Conservation (phyloP, 129 eudicot species). For the Pseudognaphalium luteoalbum region DNA sequence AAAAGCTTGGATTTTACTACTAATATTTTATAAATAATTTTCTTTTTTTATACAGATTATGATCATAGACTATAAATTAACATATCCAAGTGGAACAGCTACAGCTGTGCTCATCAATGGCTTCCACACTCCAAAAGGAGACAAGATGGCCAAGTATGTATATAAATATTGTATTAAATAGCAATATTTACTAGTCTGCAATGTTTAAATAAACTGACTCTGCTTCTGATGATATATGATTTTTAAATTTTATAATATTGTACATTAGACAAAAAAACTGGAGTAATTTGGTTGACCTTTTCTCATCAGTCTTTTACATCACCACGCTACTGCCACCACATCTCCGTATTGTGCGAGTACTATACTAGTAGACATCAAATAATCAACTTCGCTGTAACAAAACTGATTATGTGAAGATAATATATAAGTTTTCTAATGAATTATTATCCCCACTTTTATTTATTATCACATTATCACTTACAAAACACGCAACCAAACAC, state of each 20-base stretch:
- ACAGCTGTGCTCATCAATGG: slow-evolving; percentile 97
- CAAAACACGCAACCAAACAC: neutral
- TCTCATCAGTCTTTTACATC: neutral
- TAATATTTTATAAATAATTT: neutral
- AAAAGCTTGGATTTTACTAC: neutral
- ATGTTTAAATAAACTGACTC: neutral
- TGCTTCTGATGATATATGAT: neutral
- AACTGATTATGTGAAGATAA: too few relatives aligned
- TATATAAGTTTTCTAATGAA: neutral
- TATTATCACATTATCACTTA: neutral
- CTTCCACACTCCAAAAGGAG: slow-evolving; percentile 81
- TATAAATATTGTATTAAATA: neutral
- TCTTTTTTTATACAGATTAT: slow-evolving; percentile 48
- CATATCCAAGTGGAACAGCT: slow-evolving; percentile 97
- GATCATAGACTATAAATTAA: slow-evolving; percentile 73
- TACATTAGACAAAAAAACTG: too few relatives aligned
- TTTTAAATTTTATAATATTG: neutral
- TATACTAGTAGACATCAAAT: too few relatives aligned
- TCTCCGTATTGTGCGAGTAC: too few relatives aligned
- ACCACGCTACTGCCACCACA: too few relatives aligned
- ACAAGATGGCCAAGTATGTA: slow-evolving; percentile 79
- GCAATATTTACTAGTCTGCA: neutral
- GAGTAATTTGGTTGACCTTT: neutral
- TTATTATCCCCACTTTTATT: neutral
- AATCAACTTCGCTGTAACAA: too few relatives aligned